Evolutionary conservation across 108 stramenopile species (phyloP), one percentile per base, ranked within the genome.

Genomic region (Fragilaria crotonensis): DNA sequence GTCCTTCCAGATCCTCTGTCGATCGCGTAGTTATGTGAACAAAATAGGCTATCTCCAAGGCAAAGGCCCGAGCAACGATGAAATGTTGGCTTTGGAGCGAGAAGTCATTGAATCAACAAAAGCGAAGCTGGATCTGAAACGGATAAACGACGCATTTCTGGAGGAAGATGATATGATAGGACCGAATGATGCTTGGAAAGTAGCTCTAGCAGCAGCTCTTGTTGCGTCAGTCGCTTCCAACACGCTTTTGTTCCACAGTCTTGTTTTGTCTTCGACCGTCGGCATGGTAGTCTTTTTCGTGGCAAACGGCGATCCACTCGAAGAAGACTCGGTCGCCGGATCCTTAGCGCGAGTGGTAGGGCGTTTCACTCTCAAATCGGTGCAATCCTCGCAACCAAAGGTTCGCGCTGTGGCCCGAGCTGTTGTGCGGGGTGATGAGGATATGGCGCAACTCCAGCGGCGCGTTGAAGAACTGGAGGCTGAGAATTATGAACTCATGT

Each of bases 231-330:
- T 51, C 3, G 30, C 62, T 30, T 30, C 52, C 11, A 19, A 20
- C 30, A 26, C 59, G n/a, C 22, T 45, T 19, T 30, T 56, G 25
- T 30, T 56, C 17, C 46, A 63, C 32, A 59, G 23, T 30, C 27
- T 59, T 7, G 3, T 28, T 20, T 25, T 70, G 4, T 52, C 63
- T 5, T 30, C 17, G 3, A 20, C 56, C 4, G 63, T 58, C 19
- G 63, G 67, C 0, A 41, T 53, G 7, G 49, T 48, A 31, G 58
- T 65, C 21, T 60, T 64, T 46, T 47, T 64, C 45, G 48, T 69
- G 1, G 73, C 68, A 18, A 54, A 53, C 23, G 22, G 67, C 19
- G 73, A 74, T 45, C 73, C 73, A 21, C 25, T 74, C 20, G 68
- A 69, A 21, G 73, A 74, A 44, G 68, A 59, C 0, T 33, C 49